These are phyloP conservation scores for Moricandia arvensis DNA, from an alignment of 345 rosid species.

Conservation along the genomic window DNA sequence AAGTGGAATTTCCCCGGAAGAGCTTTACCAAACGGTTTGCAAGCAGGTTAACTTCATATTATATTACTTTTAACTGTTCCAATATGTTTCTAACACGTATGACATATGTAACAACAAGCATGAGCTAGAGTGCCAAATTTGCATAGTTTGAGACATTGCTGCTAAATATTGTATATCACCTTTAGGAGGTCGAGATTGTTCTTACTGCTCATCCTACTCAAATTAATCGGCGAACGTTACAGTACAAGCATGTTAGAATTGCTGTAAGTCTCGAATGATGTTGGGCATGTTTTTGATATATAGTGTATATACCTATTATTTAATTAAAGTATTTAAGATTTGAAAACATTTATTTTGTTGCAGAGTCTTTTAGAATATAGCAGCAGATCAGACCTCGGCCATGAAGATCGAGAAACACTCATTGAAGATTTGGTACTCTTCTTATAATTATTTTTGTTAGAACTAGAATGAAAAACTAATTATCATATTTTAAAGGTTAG, in stretches of 20 bases:
- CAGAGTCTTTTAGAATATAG: conserved; percentile 93
- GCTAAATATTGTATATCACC: neutral
- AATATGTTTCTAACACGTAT: neutral
- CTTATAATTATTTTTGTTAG: neutral
- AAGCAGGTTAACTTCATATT: conserved; percentile 59
- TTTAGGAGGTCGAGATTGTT: conserved; percentile 94
- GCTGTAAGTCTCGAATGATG: conserved; percentile 56
- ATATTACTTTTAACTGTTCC: neutral
- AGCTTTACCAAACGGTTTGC: conserved; percentile 80
- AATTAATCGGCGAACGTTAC: conserved; percentile 91
- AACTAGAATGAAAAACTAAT: neutral
- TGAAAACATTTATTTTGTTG: conserved; percentile 18
- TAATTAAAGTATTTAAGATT: conserved; percentile 2
- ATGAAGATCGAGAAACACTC: conserved; percentile 87
- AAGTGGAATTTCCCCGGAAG: conserved; percentile 70
- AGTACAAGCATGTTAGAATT: conserved; percentile 89
- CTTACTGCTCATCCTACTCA: conserved; percentile 99
- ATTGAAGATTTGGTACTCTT: conserved; percentile 87
- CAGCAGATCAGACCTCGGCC: conserved; percentile 80
- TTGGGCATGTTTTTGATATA: neutral
- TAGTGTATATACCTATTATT: neutral
- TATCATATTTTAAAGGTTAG: conserved; percentile 51
- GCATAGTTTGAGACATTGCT: neutral
- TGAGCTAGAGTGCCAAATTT: neutral
- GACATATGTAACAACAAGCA: neutral